Evolutionary conservation across 2,329 filamentous ascomycete genomes (phyloP).

Genomic region (Fusarium hostae): DNA sequence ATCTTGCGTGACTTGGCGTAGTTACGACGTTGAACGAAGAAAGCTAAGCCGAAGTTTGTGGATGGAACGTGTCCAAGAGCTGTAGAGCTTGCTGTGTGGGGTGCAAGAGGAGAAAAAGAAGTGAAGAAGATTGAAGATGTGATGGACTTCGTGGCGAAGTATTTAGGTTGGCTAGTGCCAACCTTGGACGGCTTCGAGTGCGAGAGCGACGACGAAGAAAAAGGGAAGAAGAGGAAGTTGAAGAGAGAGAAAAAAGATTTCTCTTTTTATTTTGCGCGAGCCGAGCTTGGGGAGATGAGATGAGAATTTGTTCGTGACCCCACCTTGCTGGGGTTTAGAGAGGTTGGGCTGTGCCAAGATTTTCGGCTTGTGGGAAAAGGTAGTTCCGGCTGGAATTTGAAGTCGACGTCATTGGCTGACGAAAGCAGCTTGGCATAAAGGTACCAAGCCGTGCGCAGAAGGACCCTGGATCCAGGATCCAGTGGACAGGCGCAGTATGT

Average conservation of each 20-base stretch:
- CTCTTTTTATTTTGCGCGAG: slow-evolving; percentile 41
- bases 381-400: slow-evolving; percentile 19
- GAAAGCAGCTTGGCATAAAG: slow-evolving; percentile 32
- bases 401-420: slow-evolving; percentile 44
- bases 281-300: slow-evolving; percentile 42
- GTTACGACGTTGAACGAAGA: slow-evolving; percentile 62
- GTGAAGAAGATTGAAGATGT: slow-evolving; percentile 57
- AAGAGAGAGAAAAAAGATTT: slow-evolving; percentile 34
- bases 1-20: slow-evolving; percentile 77
- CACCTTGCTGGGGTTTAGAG: slow-evolving; percentile 40
- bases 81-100: slow-evolving; percentile 75
- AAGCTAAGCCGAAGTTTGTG: slow-evolving; percentile 61
- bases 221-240: slow-evolving; percentile 19
- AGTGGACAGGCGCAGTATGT: slow-evolving; percentile 18
- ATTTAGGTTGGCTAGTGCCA: slow-evolving; percentile 54
- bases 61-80: slow-evolving; percentile 62
- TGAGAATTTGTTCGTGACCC: slow-evolving; percentile 48
- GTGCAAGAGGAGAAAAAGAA: slow-evolving; percentile 62
- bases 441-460: slow-evolving; percentile 15
- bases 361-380: slow-evolving; percentile 14
- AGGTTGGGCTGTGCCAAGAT: slow-evolving; percentile 42
- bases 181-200: slow-evolving; percentile 50
- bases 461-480: slow-evolving; percentile 30
- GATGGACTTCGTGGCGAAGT: slow-evolving; percentile 57
- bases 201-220: slow-evolving; percentile 38